phyloP scores from a whole-genome alignment of 495 filamentous ascomycete genomes.

The Elasticomyces elasticus region DNA sequence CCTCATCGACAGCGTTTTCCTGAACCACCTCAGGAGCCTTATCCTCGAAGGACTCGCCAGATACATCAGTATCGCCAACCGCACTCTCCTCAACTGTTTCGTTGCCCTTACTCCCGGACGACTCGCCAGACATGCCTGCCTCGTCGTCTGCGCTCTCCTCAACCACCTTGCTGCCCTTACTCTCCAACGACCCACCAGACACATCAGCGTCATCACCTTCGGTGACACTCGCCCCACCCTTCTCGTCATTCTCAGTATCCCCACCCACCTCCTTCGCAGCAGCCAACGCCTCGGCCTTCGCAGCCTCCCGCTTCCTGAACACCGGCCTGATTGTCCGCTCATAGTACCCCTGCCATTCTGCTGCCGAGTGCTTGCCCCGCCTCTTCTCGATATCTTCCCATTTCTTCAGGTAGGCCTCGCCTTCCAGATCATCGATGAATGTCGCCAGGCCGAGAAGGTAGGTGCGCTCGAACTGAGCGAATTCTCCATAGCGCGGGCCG shows the following conservation, averaged over 20 bases:
- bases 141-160: not conserved
- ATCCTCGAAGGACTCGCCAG: no score
- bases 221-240: not conserved
- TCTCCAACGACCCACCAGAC: not conserved
- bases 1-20: no score
- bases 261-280: not conserved
- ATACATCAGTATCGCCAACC: no score
- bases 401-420: not conserved
- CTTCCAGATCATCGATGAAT: slow-evolving; percentile 5
- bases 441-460: not conserved
- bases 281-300: not conserved
- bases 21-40: no score
- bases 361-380: not conserved
- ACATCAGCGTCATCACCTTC: not conserved
- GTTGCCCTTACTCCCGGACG: no score
- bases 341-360: slow-evolving; percentile 12
- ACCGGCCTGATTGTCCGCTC: slow-evolving; percentile 4
- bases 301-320: not conserved
- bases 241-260: not conserved
- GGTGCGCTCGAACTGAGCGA: not conserved
- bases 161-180: not conserved
- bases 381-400: not conserved
- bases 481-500: not conserved
- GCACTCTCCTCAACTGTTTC: no score
- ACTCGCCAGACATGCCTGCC: no score